Conservation (phyloP, 306 rosid genomes). For the Luffa acutangula region DNA sequence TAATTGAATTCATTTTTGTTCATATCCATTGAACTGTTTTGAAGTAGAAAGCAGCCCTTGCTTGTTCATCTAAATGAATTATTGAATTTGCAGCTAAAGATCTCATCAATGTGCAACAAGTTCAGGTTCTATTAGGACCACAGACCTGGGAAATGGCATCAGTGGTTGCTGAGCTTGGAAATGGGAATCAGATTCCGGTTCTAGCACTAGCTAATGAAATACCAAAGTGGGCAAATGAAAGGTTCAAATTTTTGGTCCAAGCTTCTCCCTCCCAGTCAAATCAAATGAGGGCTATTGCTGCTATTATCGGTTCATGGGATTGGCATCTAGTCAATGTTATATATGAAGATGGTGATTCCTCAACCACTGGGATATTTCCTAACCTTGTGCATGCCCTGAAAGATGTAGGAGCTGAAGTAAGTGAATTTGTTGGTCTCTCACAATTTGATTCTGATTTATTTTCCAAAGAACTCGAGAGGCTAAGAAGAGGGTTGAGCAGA, state of each 20-base stretch:
- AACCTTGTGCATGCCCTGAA: constrained; percentile 19
- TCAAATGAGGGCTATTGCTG: constrained; percentile 37
- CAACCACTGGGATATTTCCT: constrained; percentile 21
- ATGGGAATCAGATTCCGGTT: constrained; percentile 17
- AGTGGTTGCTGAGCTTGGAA: constrained; percentile 28
- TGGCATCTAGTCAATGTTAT: constrained; percentile 30
- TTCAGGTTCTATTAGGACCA: constrained; percentile 34
- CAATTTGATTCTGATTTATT: constrained; percentile 27
- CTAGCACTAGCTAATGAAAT: constrained; percentile 29
- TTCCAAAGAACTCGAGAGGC: constrained; percentile 26
- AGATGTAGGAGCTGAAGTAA: constrained; percentile 16
- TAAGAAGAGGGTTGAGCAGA: constrained; percentile 23
- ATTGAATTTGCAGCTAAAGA: constrained; percentile 30
- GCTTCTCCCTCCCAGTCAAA: constrained; percentile 14
- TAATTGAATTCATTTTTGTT: neutral
- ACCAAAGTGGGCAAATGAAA: constrained; percentile 33
- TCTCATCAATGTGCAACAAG: constrained; percentile 16
- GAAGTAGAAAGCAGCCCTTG: neutral
- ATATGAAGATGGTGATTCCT: constrained; percentile 29
- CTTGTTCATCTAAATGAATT: neutral
- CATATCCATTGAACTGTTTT: neutral
- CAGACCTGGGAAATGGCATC: constrained; percentile 39
- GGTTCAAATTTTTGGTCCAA: constrained; percentile 32
- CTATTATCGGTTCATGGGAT: constrained; percentile 30
- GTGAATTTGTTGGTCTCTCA: constrained; percentile 19